A percentile compares a stretch with the other conserved stretches of the same genome.
Evolutionary conservation across 768 basidiomycete genomes (phyloP).

Genomic region (Mycena haematopus): DNA sequence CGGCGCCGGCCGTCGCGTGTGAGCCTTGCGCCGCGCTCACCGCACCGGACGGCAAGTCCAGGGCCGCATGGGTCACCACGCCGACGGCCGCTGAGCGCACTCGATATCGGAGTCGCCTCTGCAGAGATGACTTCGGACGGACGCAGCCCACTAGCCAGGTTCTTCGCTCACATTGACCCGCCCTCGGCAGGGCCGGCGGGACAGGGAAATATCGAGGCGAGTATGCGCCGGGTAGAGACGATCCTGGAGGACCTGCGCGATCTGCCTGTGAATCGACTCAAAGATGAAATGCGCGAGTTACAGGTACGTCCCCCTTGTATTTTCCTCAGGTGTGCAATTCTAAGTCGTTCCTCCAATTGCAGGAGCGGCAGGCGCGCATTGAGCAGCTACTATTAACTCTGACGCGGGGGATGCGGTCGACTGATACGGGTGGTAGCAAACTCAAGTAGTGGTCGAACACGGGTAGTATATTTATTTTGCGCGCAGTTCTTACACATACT

Average conservation of each 20-base stretch:
- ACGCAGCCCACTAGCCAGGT: constrained; percentile 55
- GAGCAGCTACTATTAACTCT: constrained; percentile 74
- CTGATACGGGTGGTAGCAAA: constrained; percentile 39
- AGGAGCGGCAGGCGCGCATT: constrained; percentile 82
- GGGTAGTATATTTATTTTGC: neutral
- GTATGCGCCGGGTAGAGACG: constrained; percentile 61
- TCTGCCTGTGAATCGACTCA: constrained; percentile 69
- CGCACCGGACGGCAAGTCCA: constrained; percentile 26
- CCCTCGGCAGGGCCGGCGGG: constrained; percentile 15
- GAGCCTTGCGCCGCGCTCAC: constrained; percentile 30
- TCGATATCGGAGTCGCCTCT: constrained; percentile 27
- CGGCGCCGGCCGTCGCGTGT: constrained; percentile 32
- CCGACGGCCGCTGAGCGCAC: constrained; percentile 29
- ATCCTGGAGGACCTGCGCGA: constrained; percentile 68
- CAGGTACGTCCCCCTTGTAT: constrained; percentile 53
- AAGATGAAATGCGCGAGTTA: constrained; percentile 84
- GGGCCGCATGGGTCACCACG: constrained; percentile 28
- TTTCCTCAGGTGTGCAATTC: constrained; percentile 1
- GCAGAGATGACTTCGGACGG: constrained; percentile 35
- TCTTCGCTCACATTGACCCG: constrained; percentile 45
- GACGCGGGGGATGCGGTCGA: constrained; percentile 66
- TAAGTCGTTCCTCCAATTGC: constrained; percentile 4
- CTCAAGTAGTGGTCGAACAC: constrained; percentile 12
- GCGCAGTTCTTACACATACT: too few relatives aligned
- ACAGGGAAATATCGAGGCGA: constrained; percentile 48